Conservation (phyloP, 225 moss, liverwort and hornwort genomes). For the Lunularia cruciata region DNA sequence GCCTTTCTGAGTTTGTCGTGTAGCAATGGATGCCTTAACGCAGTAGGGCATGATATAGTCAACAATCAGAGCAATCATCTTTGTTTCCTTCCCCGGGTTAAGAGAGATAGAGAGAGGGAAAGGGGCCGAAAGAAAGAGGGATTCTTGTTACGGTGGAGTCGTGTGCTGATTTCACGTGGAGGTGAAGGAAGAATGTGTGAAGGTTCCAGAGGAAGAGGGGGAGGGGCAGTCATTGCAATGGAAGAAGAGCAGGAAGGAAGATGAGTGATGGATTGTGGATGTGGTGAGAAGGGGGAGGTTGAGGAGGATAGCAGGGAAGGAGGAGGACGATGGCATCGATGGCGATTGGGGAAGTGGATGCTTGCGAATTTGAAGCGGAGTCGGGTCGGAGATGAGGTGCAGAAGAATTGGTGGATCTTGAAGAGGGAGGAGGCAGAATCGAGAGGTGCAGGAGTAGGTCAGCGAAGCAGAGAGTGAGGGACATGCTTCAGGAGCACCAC, state of each 20-base stretch:
- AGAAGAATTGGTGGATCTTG: conserved; percentile 12
- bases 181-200: neutral
- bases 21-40: neutral
- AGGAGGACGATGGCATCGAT: neutral
- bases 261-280: conserved; percentile 9
- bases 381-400: neutral
- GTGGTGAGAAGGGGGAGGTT: neutral
- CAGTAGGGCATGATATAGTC: conserved; percentile 1
- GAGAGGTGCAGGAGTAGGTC: neutral
- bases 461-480: conserved; percentile 10
- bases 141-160: too few relatives aligned
- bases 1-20: neutral
- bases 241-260: neutral
- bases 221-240: too few relatives aligned
- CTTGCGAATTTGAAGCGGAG: neutral
- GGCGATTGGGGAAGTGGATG: neutral
- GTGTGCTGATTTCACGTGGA: too few relatives aligned
- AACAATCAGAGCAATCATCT: neutral
- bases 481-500: conserved; percentile 9
- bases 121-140: too few relatives aligned
- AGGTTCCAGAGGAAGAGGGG: neutral
- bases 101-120: too few relatives aligned
- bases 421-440: conserved; percentile 5
- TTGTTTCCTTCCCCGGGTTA: neutral
- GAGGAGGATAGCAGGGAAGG: neutral